Conservation (phyloP, 2,329 filamentous ascomycete species). For the Phaeosphaeria sp. region DNA sequence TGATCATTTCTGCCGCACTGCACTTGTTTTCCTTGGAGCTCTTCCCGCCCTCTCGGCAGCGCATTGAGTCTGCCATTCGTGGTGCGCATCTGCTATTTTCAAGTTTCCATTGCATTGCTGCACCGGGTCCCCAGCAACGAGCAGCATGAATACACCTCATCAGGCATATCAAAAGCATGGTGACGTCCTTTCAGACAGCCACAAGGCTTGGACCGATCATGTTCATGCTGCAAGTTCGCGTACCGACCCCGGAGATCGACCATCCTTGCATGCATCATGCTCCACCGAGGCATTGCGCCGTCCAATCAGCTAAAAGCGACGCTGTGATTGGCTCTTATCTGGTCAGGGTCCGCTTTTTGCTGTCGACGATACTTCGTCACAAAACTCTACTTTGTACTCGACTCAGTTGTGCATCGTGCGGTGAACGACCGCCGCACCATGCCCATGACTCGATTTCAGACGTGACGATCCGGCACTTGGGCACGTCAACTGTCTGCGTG, state of each 20-base stretch:
- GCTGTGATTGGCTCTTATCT: not conserved
- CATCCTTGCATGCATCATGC: not conserved
- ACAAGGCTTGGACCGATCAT: constrained; percentile 15
- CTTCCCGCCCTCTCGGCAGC: not conserved
- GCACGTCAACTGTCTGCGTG: not conserved
- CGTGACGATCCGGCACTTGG: not conserved
- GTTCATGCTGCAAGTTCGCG: not conserved
- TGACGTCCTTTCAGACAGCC: constrained; percentile 40
- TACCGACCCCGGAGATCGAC: not conserved
- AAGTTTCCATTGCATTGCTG: not conserved
- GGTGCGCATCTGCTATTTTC: not conserved
- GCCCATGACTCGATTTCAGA: not conserved
- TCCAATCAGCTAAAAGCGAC: not conserved
- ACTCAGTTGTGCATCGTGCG: not conserved
- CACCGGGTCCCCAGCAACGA: not conserved
- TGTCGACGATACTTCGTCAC: not conserved
- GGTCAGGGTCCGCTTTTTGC: not conserved
- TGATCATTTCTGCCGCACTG: not conserved
- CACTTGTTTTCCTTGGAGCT: not conserved
- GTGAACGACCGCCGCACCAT: not conserved
- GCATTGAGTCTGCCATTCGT: not conserved
- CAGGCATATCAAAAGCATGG: constrained; percentile 6
- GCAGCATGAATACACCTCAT: not conserved
- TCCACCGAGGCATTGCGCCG: not conserved
- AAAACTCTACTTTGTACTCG: not conserved